These are phyloP conservation scores for Penicillium occitanis DNA, from an alignment of 2,329 filamentous ascomycete genomes.

Conservation along the genomic window DNA sequence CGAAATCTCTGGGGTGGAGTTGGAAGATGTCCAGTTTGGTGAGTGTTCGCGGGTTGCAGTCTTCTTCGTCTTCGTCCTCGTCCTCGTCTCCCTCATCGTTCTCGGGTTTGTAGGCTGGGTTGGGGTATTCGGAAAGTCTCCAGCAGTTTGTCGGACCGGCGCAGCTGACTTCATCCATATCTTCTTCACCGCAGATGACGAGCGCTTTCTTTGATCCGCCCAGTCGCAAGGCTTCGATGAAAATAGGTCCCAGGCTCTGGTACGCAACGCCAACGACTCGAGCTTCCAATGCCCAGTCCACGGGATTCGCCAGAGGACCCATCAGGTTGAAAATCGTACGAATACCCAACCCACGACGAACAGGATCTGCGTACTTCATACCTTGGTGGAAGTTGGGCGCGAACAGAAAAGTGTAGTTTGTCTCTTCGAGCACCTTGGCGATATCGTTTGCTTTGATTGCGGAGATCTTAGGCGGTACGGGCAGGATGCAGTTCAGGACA, in stretches of 20 bases:
- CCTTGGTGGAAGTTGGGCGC: conserved; percentile 95
- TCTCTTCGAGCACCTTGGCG: conserved; percentile 68
- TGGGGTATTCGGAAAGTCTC: conserved; percentile 62
- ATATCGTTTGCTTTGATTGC: conserved; percentile 73
- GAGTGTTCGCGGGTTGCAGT: conserved; percentile 41
- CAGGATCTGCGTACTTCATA: conserved; percentile 82
- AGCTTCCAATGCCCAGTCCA: conserved; percentile 81
- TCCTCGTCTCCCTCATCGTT: conserved; percentile 28
- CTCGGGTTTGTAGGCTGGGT: conserved; percentile 41
- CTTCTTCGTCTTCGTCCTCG: conserved; percentile 48
- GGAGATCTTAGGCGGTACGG: conserved; percentile 69
- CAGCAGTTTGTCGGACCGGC: conserved; percentile 88
- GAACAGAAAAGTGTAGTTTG: conserved; percentile 94
- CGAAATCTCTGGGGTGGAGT: conserved; percentile 82
- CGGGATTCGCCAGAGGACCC: conserved; percentile 86
- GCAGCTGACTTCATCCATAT: conserved; percentile 92
- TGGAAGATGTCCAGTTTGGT: conserved; percentile 73
- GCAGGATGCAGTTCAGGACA: conserved; percentile 73
- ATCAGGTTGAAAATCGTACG: conserved; percentile 97
- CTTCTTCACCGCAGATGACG: conserved; percentile 89
- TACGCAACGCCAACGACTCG: conserved; percentile 91
- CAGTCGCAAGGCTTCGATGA: conserved; percentile 77
- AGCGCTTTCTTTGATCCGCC: conserved; percentile 78
- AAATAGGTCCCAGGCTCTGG: conserved; percentile 80
- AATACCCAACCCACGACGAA: conserved; percentile 86